A percentile compares a stretch with the other conserved stretches of the same genome.
Conservation (phyloP, 2,329 filamentous ascomycete genomes). For the Apiospora aurea region DNA sequence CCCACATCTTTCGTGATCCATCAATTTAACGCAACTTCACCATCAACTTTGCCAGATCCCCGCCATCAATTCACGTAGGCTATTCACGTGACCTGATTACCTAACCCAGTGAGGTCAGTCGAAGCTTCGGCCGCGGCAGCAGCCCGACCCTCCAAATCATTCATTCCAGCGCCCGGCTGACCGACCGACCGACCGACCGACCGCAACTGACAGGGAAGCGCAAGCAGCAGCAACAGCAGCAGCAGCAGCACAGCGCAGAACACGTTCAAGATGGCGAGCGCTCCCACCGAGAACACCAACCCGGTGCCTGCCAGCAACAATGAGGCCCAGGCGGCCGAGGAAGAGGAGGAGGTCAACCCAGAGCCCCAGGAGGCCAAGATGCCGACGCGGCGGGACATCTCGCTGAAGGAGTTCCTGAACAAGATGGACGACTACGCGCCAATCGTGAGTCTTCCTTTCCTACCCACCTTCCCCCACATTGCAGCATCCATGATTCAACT, state of each 20-base stretch:
- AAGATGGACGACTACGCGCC: conserved; percentile 99
- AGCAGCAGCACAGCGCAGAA: conserved; percentile 12
- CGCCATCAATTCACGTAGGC: neutral
- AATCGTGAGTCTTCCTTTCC: conserved; percentile 70
- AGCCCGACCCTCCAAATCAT: conserved; percentile 7
- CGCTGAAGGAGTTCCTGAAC: conserved; percentile 86
- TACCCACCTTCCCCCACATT: neutral
- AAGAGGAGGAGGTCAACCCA: conserved; percentile 34
- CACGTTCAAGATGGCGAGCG: conserved; percentile 35
- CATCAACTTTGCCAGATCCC: neutral
- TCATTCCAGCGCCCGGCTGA: conserved; percentile 13
- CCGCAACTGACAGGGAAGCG: conserved; percentile 14
- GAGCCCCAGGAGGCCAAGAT: conserved; percentile 62
- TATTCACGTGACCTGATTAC: conserved; percentile 4
- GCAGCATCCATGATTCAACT: neutral
- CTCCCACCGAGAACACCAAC: conserved; percentile 40
- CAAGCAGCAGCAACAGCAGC: neutral
- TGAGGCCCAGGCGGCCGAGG: conserved; percentile 31
- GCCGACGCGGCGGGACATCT: conserved; percentile 88
- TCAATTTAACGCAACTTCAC: neutral
- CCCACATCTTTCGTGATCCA: neutral
- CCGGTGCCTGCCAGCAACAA: conserved; percentile 34
- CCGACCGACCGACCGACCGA: conserved; percentile 14
- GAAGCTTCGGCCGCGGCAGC: conserved; percentile 9
- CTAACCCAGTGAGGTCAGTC: conserved; percentile 7